phyloP scores from a whole-genome alignment of 306 rosid species.

The Acacia acuminata region DNA sequence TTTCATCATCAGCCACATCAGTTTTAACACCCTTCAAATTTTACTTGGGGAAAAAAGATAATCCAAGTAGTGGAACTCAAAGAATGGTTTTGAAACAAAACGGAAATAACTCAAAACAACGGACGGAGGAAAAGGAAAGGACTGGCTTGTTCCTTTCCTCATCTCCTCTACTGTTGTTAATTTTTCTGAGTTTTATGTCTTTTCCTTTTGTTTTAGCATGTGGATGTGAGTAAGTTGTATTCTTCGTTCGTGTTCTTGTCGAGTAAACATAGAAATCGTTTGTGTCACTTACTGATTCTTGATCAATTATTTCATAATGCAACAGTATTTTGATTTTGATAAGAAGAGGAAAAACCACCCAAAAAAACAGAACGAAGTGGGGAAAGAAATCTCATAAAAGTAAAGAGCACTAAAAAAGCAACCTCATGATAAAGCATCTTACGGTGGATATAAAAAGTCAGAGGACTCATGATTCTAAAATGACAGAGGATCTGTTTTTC shows the following conservation, averaged over 20 bases:
- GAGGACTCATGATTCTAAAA: not conserved
- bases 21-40: not conserved
- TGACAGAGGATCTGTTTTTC: not conserved
- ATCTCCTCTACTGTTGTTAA: no score
- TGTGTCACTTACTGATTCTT: not conserved
- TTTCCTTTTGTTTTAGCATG: not conserved
- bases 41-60: no score
- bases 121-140: not conserved
- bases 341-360: not conserved
- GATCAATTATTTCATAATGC: not conserved
- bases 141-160: not conserved
- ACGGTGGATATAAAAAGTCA: not conserved
- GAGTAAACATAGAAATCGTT: not conserved
- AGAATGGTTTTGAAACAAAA: not conserved
- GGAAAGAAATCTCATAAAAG: not conserved
- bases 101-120: not conserved
- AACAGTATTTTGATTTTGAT: not conserved
- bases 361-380: not conserved
- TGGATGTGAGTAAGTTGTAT: not conserved
- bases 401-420: not conserved
- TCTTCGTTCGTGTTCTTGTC: not conserved
- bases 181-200: not conserved
- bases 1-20: not conserved
- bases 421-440: not conserved
- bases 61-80: no score